Conservation (phyloP, 768 basidiomycete genomes). For the Psilocybe azurescens region DNA sequence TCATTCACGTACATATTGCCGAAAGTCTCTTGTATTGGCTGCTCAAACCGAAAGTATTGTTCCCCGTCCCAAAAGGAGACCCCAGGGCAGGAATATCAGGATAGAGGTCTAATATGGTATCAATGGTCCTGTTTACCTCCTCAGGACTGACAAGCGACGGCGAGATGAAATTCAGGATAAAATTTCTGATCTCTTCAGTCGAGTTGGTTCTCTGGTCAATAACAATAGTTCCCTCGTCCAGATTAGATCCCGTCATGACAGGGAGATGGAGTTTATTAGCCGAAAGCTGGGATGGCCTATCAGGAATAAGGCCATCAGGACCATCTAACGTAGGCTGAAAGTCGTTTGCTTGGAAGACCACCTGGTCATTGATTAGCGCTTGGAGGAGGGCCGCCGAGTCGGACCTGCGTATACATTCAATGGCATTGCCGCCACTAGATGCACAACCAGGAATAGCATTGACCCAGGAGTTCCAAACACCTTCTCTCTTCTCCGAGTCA, state of each 20-base stretch:
- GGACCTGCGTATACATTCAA: constrained; percentile 33
- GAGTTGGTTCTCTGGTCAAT: constrained; percentile 27
- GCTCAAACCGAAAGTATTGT: constrained; percentile 43
- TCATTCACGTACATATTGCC: constrained; percentile 26
- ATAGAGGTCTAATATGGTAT: constrained; percentile 38
- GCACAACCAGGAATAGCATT: constrained; percentile 35
- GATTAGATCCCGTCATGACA: constrained; percentile 42
- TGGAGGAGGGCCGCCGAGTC: constrained; percentile 7
- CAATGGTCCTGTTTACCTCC: constrained; percentile 16
- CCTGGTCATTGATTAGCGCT: constrained; percentile 6
- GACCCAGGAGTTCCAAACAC: constrained; percentile 40
- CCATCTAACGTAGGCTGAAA: constrained; percentile 33
- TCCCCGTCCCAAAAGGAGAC: constrained; percentile 48
- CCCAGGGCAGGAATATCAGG: constrained; percentile 44
- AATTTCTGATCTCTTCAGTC: constrained; percentile 24
- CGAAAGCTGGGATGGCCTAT: constrained; percentile 35
- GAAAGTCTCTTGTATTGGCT: constrained; percentile 32
- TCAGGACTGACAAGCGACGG: constrained; percentile 28
- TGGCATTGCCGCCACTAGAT: constrained; percentile 27
- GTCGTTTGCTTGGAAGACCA: background rate
- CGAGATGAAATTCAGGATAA: constrained; percentile 8
- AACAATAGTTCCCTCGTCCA: constrained; percentile 39
- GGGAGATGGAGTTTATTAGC: constrained; percentile 31
- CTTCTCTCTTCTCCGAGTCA: constrained; percentile 30
- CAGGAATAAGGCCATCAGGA: constrained; percentile 37